Evolutionary conservation across 225 moss, liverwort and hornwort genomes (phyloP).

Genomic region (Polytrichum commune): DNA sequence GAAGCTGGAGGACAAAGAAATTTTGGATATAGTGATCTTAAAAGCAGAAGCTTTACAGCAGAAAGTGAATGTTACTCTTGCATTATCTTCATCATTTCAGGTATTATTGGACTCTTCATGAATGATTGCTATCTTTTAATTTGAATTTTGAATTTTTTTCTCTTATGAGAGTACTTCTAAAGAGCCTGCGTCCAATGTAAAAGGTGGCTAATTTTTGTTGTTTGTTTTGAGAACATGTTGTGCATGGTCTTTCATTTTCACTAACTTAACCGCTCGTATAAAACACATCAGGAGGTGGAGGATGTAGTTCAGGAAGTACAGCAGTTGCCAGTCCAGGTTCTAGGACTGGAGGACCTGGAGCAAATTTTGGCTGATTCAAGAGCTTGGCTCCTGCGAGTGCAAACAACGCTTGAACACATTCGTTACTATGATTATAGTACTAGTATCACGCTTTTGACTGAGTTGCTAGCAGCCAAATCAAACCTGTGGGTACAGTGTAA

Average conservation of each 20-base stretch:
- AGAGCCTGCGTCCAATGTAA: background rate
- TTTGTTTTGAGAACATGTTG: background rate
- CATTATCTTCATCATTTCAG: slow-evolving; percentile 51
- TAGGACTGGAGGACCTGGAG: slow-evolving; percentile 69
- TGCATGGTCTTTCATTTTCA: background rate
- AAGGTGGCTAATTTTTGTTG: background rate
- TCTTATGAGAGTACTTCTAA: background rate
- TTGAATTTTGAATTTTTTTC: too few relatives aligned
- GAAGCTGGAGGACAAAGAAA: slow-evolving; percentile 57
- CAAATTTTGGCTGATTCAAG: slow-evolving; percentile 55
- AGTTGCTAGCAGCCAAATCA: slow-evolving; percentile 56
- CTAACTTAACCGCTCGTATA: background rate
- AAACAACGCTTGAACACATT: slow-evolving; percentile 38
- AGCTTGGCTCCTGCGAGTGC: slow-evolving; percentile 62
- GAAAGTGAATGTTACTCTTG: slow-evolving; percentile 50
- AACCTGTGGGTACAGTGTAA: slow-evolving; percentile 59
- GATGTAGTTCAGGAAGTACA: slow-evolving; percentile 65
- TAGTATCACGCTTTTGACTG: slow-evolving; percentile 46
- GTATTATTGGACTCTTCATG: slow-evolving; percentile 16
- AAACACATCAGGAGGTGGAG: slow-evolving; percentile 59
- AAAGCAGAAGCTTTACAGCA: slow-evolving; percentile 48
- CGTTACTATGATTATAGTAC: slow-evolving; percentile 50
- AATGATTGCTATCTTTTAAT: background rate
- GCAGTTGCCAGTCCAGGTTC: slow-evolving; percentile 61
- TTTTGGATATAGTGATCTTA: slow-evolving; percentile 48